A percentile compares a stretch with the other conserved stretches of the same genome.
phyloP scores from a whole-genome alignment of 2,329 filamentous ascomycete genomes.

The Orbilia quercus region DNA sequence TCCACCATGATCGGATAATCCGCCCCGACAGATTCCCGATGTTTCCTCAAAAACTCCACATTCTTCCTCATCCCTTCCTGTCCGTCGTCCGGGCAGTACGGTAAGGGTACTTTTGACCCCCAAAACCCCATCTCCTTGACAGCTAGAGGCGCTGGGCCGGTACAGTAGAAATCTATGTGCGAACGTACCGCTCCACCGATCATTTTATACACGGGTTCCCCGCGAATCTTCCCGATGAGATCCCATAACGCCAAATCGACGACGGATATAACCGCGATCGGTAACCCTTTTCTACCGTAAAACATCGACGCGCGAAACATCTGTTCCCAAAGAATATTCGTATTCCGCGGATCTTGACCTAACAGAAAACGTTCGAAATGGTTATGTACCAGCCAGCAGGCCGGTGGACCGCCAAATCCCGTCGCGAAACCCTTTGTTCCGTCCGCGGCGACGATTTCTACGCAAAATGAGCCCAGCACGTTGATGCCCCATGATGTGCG shows the following conservation, averaged over 20 bases:
- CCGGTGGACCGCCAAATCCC: constrained; percentile 90
- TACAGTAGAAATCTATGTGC: constrained; percentile 91
- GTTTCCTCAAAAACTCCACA: constrained; percentile 84
- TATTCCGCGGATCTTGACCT: constrained; percentile 88
- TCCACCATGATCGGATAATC: constrained; percentile 95
- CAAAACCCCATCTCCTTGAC: constrained; percentile 89
- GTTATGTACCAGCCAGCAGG: constrained; percentile 91
- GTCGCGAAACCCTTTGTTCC: constrained; percentile 95
- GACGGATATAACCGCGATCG: constrained; percentile 90
- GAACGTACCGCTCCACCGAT: constrained; percentile 90
- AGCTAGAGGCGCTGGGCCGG: constrained; percentile 82
- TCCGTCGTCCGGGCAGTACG: constrained; percentile 89
- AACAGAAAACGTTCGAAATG: constrained; percentile 94
- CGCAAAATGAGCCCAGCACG: constrained; percentile 88
- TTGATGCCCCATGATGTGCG: constrained; percentile 96
- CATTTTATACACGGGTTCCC: constrained; percentile 92
- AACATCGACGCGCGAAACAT: constrained; percentile 98
- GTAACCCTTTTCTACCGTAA: constrained; percentile 91
- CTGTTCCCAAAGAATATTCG: constrained; percentile 91
- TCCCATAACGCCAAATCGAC: constrained; percentile 95
- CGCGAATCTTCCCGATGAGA: constrained; percentile 86
- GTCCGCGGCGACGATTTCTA: constrained; percentile 88
- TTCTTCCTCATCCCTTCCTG: constrained; percentile 85
- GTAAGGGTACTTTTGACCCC: constrained; percentile 88
- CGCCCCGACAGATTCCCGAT: constrained; percentile 84